Conservation (phyloP, 805 yeast species). For the Wickerhamomyces subpelliculosus region DNA sequence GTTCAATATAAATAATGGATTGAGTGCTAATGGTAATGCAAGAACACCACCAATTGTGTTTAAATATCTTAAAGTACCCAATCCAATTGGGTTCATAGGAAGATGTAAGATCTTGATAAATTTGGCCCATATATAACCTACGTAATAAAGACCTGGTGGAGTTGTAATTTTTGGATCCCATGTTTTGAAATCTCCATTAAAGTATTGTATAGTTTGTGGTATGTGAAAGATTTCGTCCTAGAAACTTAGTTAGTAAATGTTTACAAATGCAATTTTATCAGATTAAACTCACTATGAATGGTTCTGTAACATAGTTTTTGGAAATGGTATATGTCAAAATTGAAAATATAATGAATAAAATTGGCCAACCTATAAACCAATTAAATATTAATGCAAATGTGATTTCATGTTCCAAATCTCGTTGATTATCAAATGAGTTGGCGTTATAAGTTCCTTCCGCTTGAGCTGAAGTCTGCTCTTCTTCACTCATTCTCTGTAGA, state of each 20-base stretch:
- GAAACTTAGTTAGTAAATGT: not conserved
- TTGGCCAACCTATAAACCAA: constrained; percentile 28
- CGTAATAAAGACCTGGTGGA: constrained; percentile 83
- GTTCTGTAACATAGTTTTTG: constrained; percentile 22
- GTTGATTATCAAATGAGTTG: not conserved
- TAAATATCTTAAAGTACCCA: constrained; percentile 41
- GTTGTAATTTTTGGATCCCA: constrained; percentile 95
- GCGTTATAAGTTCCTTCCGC: not conserved
- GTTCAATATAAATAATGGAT: constrained; percentile 31
- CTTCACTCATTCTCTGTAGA: not conserved
- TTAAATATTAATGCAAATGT: constrained; percentile 20
- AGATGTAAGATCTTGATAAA: constrained; percentile 15
- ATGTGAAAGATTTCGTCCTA: constrained; percentile 82
- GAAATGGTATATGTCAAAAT: constrained; percentile 23
- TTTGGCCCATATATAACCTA: constrained; percentile 32
- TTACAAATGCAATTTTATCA: too few relatives aligned
- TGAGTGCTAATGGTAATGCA: constrained; percentile 41
- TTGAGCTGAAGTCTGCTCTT: not conserved
- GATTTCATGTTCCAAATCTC: constrained; percentile 21
- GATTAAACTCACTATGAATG: constrained; percentile 23
- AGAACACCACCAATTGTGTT: constrained; percentile 63
- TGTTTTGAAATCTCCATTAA: constrained; percentile 47
- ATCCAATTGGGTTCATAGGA: constrained; percentile 24
- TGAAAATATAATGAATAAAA: constrained; percentile 19
- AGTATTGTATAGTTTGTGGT: constrained; percentile 66